Evolutionary conservation across 345 rosid species (phyloP), one percentile per base, ranked within the genome.

Genomic region (Brassica napus): DNA sequence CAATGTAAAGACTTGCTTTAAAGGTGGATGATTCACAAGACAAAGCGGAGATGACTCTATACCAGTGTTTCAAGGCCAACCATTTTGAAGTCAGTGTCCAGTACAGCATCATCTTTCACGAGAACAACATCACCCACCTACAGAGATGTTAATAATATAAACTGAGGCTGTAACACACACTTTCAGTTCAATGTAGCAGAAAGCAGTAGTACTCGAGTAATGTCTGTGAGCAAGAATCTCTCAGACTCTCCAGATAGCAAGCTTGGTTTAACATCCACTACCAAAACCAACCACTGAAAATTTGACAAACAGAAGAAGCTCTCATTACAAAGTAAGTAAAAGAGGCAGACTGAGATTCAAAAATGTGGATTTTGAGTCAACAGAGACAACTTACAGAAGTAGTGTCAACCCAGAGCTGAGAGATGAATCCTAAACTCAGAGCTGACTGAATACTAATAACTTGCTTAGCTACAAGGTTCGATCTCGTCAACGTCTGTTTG

Each of bases 51-150:
- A 8, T 14, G 18, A 1, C 44, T 44, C 0, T 6, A 69, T 88
- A 94, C 97, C 97, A 92, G 76, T 30, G 95, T 89, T 55, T 92
- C 97, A 78, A 92, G 97, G 82, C 91, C 85, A 80, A 83, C 69
- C 93, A 89, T 92, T 71, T 82, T 89, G 72, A 88, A 78, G 30
- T 86, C 91, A 82, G 67, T 85, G 58, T 89, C 97, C 81, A 84
- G 55, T 15, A 88, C 91, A 68, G 69, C 77, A 74, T 91, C 95
- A 73, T 89, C 84, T 81, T 88, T 78, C 35, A 94, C 91, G 70
- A 94, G 95, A 71, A 92, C 86, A 37, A 94, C 93, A 85, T 91
- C 97, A 79, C 97, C 98, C 37, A 94, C 91, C 97, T 92, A 84
- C 55, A 68, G 68, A 78, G 73, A 77, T 52, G 57, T n/a, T 52